Percentiles rank a stretch among this genome's conserved stretches.
phyloP scores from a whole-genome alignment of 768 basidiomycete species.

The Guyanaporus albipodus region DNA sequence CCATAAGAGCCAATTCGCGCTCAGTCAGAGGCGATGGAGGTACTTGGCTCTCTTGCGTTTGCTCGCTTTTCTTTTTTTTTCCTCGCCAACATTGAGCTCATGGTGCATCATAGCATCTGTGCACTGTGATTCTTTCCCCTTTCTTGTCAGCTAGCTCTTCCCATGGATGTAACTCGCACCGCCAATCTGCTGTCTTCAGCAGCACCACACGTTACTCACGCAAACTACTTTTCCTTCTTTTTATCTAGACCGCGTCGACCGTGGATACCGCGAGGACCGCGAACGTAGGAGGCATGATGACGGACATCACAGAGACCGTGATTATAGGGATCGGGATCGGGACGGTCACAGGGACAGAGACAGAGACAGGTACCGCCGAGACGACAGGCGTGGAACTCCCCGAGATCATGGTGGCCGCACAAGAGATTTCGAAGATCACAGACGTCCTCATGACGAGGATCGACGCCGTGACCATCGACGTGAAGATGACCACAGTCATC shows the following conservation, averaged over 20 bases:
- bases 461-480: conserved; percentile 46
- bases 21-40: conserved; percentile 32
- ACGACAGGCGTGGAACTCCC: conserved; percentile 48
- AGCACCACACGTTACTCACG: conserved; percentile 50
- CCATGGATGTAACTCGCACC: conserved; percentile 36
- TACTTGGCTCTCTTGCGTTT: conserved; percentile 35
- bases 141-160: conserved; percentile 60
- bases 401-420: conserved; percentile 45
- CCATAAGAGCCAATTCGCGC: conserved; percentile 28
- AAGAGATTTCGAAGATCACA: conserved; percentile 45
- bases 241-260: conserved; percentile 42
- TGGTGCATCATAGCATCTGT: conserved; percentile 48
- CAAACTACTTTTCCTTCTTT: conserved; percentile 43
- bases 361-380: conserved; percentile 39
- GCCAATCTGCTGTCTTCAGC: conserved; percentile 41
- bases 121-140: conserved; percentile 42
- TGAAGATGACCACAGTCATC: conserved; percentile 35
- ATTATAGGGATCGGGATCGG: conserved; percentile 45
- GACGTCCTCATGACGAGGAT: conserved; percentile 47
- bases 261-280: conserved; percentile 62
- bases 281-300: conserved; percentile 63
- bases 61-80: conserved; percentile 29
- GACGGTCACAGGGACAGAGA: conserved; percentile 31
- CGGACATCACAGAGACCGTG: conserved; percentile 49
- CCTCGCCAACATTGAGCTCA: conserved; percentile 52